phyloP scores from a whole-genome alignment of 495 filamentous ascomycete species.

The Haplographium delicatum region DNA sequence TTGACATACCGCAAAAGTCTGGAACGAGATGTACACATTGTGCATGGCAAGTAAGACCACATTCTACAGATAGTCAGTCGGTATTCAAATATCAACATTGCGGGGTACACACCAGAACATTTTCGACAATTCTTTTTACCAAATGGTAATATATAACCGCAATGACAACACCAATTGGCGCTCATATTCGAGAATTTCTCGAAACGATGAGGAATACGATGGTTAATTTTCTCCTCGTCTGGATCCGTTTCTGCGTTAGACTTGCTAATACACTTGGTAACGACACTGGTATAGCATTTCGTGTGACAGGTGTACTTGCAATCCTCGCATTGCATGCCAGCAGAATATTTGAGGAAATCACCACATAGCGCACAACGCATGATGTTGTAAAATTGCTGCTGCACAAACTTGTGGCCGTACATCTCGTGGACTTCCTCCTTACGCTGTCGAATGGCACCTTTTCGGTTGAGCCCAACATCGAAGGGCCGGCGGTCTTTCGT shows the following conservation, averaged over 20 bases:
- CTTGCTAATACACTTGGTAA: constrained; percentile 99
- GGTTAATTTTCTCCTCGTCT: constrained; percentile 98
- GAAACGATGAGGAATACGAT: constrained; percentile 97
- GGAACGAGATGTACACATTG: constrained; percentile 93
- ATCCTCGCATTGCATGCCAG: constrained; percentile 98
- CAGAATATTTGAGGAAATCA: constrained; percentile 96
- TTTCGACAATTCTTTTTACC: constrained; percentile 90
- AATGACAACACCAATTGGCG: constrained; percentile 99
- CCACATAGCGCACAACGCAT: constrained; percentile 99
- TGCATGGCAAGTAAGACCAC: constrained; percentile 83
- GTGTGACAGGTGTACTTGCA: constrained; percentile 99
- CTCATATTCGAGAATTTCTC: constrained; percentile 91
- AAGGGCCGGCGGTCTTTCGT: constrained; percentile 55
- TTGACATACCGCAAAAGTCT: constrained; percentile 99
- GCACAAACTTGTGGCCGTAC: constrained; percentile 97
- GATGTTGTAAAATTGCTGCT: constrained; percentile 99
- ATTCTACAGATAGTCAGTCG: constrained; percentile 56
- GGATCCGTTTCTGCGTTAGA: constrained; percentile 97
- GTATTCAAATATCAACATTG: neutral
- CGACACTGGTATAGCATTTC: constrained; percentile 94
- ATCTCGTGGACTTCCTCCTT: constrained; percentile 98
- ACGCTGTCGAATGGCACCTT: constrained; percentile 92
- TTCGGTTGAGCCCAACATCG: constrained; percentile 84
- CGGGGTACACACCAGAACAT: constrained; percentile 64
- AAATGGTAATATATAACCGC: constrained; percentile 94